A percentile compares a stretch with the other conserved stretches of the same genome.
Conservation (phyloP, 2,329 filamentous ascomycete species). For the Juglanconis oblonga region DNA sequence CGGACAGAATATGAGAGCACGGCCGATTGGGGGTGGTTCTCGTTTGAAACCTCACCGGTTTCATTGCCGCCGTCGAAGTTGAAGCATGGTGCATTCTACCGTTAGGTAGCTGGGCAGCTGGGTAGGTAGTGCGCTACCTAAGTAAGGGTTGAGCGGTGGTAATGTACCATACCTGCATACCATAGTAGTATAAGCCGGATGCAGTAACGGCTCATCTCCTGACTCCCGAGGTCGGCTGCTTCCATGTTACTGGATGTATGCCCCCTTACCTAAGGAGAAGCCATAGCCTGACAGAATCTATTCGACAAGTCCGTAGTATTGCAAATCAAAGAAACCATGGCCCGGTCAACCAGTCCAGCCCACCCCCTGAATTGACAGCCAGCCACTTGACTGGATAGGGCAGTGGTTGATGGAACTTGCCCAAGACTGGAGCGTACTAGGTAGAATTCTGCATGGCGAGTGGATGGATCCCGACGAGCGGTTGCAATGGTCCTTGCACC, state of each 20-base stretch:
- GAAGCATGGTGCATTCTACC: too few species aligned
- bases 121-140: background rate
- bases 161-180: too few species aligned
- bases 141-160: too few species aligned
- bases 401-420: background rate
- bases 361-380: background rate
- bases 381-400: background rate
- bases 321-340: background rate
- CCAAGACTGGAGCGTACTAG: background rate
- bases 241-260: background rate
- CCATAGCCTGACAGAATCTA: background rate
- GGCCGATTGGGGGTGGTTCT: background rate
- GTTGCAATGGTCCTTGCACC: background rate
- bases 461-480: background rate
- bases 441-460: background rate
- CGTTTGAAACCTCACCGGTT: conserved; percentile 6
- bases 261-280: background rate
- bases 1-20: background rate
- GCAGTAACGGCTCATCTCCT: background rate
- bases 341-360: background rate
- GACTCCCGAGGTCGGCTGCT: background rate
- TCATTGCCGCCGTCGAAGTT: background rate
- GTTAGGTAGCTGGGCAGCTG: background rate
- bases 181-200: too few species aligned
- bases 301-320: background rate